Evolutionary conservation across 352 stramenopile species (phyloP), one percentile per base, ranked within the genome.

Genomic region (Ophiocytium majus): DNA sequence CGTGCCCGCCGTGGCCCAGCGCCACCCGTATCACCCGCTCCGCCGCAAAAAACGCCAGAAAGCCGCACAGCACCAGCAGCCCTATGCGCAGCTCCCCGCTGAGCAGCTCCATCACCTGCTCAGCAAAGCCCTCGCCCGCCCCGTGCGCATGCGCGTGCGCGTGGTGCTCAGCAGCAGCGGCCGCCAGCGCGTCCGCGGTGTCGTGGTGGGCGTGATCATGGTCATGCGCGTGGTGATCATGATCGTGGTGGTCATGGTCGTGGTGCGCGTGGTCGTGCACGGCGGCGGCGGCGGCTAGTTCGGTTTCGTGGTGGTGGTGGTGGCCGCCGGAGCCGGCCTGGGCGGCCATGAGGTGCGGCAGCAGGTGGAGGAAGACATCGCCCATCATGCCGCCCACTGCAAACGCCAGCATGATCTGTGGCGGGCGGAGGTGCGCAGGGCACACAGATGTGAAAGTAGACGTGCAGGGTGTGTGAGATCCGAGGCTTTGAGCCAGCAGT

Each of bases 301-400:
- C n/a, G n/a, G 71, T 32, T 19, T 83, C 28, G 31, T 64, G 63
- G 79, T 83, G 76, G 19, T 82, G 49, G 79, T 83, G 79, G 79
- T 83, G 79, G 0, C 79, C 79, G 37, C n/a, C n/a, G n/a, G n/a
- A n/a, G n/a, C 76, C 76, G 76, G 66, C 37, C 23, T 92, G 83
- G 19, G 79, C 64, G 43, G 91, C 87, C 0, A 97, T 89, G 49
- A 95, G 94, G 85, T 97, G 94, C 50, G 94, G 94, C 49, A 97
- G 90, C 50, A 96, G 86, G 89, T 97, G 94, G 80, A 97, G 86
- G 86, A 97, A 92, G 35, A 95, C 92, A 66, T 97, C 94, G 50
- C 94, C 94, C 9, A 97, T 88, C 79, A 97, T 85, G 0, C 93
- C 94, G 33, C 94, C 94, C 1, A 92, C 92, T 31, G 94, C 92